phyloP scores from a whole-genome alignment of 192 early-diverging fungal species.

The Backusella australiensis region DNA sequence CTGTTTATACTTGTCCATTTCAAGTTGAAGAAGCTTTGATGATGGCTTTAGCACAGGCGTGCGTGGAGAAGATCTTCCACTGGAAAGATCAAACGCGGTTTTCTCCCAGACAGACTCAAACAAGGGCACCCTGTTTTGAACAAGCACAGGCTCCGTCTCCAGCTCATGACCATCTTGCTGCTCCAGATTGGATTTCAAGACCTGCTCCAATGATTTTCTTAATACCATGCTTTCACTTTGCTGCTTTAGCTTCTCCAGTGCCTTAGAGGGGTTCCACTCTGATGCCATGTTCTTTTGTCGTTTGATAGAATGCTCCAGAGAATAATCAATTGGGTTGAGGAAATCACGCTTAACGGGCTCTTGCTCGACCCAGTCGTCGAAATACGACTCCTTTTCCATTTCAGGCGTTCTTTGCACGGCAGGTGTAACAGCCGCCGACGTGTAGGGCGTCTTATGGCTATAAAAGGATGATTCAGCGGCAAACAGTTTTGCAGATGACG shows the following conservation, averaged over 20 bases:
- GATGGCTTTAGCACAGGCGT: slow-evolving; percentile 10
- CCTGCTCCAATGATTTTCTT: background rate
- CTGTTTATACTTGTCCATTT: slow-evolving; percentile 17
- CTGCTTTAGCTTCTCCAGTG: background rate
- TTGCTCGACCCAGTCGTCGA: background rate
- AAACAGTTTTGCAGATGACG: background rate
- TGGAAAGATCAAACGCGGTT: background rate
- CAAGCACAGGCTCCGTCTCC: background rate
- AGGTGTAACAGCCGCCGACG: slow-evolving; percentile 20
- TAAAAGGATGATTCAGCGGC: background rate
- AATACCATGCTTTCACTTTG: slow-evolving; percentile 18
- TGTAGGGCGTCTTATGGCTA: slow-evolving; percentile 17
- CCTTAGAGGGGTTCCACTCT: slow-evolving; percentile 12
- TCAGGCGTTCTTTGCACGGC: background rate
- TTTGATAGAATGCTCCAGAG: background rate
- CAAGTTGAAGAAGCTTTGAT: background rate
- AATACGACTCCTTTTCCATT: background rate
- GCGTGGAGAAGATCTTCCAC: slow-evolving; percentile 10
- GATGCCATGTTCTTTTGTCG: background rate
- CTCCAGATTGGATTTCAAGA: background rate
- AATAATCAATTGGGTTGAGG: background rate
- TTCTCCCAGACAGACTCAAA: slow-evolving; percentile 7
- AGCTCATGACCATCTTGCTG: background rate
- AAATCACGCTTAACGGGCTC: background rate
- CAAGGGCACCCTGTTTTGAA: background rate